These are phyloP conservation scores for Camillea tinctor DNA, from an alignment of 2,329 filamentous ascomycete species.

Conservation along the genomic window DNA sequence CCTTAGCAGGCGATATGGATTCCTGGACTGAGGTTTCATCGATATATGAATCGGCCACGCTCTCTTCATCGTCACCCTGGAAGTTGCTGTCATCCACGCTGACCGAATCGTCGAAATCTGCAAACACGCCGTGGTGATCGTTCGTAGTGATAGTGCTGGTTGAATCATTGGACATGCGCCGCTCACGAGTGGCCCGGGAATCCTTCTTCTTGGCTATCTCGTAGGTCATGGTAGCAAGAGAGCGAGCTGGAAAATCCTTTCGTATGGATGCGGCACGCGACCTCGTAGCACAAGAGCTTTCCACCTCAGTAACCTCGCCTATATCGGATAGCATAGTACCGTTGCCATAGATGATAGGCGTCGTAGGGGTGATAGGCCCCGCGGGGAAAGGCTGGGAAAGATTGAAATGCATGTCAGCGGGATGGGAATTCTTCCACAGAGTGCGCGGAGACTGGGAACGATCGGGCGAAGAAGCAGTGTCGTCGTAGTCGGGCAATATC, in stretches of 20 bases:
- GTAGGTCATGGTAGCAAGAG: constrained; percentile 30
- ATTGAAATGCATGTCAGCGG: constrained; percentile 42
- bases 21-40: constrained; percentile 43
- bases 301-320: constrained; percentile 53
- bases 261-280: constrained; percentile 35
- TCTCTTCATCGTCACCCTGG: constrained; percentile 67
- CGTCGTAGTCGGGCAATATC: constrained; percentile 78
- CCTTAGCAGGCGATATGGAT: constrained; percentile 24
- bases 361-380: constrained; percentile 49
- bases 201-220: constrained; percentile 46
- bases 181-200: constrained; percentile 42
- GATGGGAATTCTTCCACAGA: constrained; percentile 51
- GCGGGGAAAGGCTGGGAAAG: constrained; percentile 40
- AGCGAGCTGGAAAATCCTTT: constrained; percentile 28
- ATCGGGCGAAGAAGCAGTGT: constrained; percentile 52
- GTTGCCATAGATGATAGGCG: constrained; percentile 68
- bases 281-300: constrained; percentile 45
- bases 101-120: constrained; percentile 60
- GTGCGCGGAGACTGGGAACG: constrained; percentile 50
- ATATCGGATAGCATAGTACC: constrained; percentile 69
- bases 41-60: constrained; percentile 56
- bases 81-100: constrained; percentile 66
- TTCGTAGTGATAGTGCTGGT: constrained; percentile 59
- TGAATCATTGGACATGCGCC: constrained; percentile 58
- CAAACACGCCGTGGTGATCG: constrained; percentile 49